These are phyloP conservation scores for Nigrospora sphaerica DNA, from an alignment of 2,329 filamentous ascomycete species.

Conservation along the genomic window DNA sequence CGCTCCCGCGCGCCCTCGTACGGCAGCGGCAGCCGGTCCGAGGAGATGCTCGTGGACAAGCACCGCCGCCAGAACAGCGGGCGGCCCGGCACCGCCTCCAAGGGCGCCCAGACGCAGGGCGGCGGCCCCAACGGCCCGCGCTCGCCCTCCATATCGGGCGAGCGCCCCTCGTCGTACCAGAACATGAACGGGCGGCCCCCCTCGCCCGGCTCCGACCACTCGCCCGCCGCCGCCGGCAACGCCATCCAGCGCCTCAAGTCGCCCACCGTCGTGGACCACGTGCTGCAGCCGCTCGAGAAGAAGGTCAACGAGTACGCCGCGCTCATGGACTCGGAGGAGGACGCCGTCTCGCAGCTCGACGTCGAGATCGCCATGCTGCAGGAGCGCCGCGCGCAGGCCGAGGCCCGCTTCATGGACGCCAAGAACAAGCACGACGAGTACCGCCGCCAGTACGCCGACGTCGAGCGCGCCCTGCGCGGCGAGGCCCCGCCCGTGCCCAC, in stretches of 20 bases:
- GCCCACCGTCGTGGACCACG: constrained; percentile 33
- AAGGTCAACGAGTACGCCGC: constrained; percentile 36
- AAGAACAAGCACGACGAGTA: constrained; percentile 38
- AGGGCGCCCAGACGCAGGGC: not conserved
- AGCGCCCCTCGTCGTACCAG: no score
- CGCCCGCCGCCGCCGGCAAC: constrained; percentile 7
- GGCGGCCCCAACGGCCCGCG: constrained; percentile 3
- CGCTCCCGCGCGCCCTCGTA: constrained; percentile 18
- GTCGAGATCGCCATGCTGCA: constrained; percentile 33
- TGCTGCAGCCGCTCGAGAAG: constrained; percentile 35
- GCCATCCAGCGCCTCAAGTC: constrained; percentile 35
- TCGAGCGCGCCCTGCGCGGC: constrained; percentile 32
- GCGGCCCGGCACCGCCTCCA: constrained; percentile 1
- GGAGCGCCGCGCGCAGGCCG: constrained; percentile 30
- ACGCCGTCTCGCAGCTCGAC: constrained; percentile 33
- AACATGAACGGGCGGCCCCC: constrained; percentile 1
- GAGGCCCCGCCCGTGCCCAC: constrained; percentile 18
- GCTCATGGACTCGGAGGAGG: constrained; percentile 33
- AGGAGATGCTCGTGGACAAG: constrained; percentile 21
- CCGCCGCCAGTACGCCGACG: constrained; percentile 30
- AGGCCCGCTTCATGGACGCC: constrained; percentile 33
- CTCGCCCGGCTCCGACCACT: not conserved
- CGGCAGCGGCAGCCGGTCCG: constrained; percentile 19
- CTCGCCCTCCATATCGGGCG: not conserved
- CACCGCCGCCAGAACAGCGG: constrained; percentile 18